Evolutionary conservation across 176 grass and related monocot species (phyloP).

Genomic region (Otatea glauca): DNA sequence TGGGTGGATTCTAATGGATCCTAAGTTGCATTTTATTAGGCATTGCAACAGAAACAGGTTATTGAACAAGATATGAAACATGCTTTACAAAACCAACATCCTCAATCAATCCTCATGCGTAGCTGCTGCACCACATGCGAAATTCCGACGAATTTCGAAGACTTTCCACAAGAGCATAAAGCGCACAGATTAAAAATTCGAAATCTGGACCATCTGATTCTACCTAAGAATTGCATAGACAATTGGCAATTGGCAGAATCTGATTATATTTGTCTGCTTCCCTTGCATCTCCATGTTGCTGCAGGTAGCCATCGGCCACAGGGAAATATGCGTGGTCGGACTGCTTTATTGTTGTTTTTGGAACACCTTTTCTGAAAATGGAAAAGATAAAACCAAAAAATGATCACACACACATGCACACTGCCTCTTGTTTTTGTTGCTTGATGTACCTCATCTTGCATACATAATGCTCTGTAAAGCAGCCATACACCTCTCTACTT

Average conservation of each 20-base stretch:
- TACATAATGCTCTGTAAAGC: constrained; percentile 44
- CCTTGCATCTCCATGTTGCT: constrained; percentile 50
- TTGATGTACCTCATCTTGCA: constrained; percentile 24
- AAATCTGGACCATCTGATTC: constrained; percentile 46
- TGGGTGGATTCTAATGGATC: not conserved
- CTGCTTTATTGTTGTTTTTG: constrained; percentile 53
- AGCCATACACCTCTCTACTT: constrained; percentile 24
- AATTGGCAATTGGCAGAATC: constrained; percentile 60
- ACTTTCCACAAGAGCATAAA: constrained; percentile 45
- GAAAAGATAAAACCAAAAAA: constrained; percentile 62
- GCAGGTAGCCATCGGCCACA: constrained; percentile 50
- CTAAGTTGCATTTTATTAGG: constrained; percentile 19
- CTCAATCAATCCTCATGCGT: not conserved
- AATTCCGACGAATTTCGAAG: constrained; percentile 26
- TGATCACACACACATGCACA: constrained; percentile 35
- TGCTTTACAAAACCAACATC: constrained; percentile 21
- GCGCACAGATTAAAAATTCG: constrained; percentile 38
- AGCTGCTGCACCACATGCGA: constrained; percentile 13
- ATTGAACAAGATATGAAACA: constrained; percentile 24
- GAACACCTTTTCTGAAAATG: constrained; percentile 53
- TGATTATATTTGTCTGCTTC: constrained; percentile 54
- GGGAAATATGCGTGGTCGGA: constrained; percentile 50
- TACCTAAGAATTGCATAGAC: constrained; percentile 49
- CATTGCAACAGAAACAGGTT: constrained; percentile 18
- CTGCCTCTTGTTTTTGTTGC: constrained; percentile 39